Conservation (phyloP, 768 basidiomycete species). For the Postia placenta region DNA sequence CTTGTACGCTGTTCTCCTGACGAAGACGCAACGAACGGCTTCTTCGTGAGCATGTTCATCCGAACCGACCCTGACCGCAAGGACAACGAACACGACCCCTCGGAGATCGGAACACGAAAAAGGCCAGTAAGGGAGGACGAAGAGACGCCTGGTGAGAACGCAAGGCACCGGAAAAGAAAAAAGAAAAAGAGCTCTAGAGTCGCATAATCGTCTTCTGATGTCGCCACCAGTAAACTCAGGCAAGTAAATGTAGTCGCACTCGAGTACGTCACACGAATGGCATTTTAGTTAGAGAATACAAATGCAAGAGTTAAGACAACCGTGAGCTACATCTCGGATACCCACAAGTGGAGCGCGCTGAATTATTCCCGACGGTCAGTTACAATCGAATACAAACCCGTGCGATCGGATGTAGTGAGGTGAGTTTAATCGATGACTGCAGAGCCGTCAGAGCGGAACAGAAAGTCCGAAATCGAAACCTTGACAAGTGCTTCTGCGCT, state of each 20-base stretch:
- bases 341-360: neutral
- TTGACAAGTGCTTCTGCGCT: neutral
- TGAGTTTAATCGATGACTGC: slow-evolving; percentile 6
- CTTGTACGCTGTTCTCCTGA: slow-evolving; percentile 71
- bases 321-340: slow-evolving; percentile 3
- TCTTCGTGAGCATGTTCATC: slow-evolving; percentile 95
- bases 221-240: too few species aligned
- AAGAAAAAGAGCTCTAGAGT: neutral
- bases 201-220: neutral
- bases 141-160: neutral
- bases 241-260: neutral
- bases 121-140: neutral
- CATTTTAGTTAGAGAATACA: neutral
- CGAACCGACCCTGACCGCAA: neutral
- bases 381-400: slow-evolving; percentile 14
- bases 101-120: neutral
- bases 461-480: neutral
- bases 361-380: slow-evolving; percentile 12
- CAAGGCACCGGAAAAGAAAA: neutral
- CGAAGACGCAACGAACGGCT: slow-evolving; percentile 90
- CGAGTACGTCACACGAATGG: neutral
- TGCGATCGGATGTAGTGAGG: slow-evolving; percentile 1
- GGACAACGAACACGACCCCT: neutral
- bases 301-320: slow-evolving; percentile 6
- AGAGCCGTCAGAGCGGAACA: slow-evolving; percentile 7